These are phyloP conservation scores for Rhodotorula sp. DNA, from an alignment of 1,284 basidiomycete species.

Conservation along the genomic window DNA sequence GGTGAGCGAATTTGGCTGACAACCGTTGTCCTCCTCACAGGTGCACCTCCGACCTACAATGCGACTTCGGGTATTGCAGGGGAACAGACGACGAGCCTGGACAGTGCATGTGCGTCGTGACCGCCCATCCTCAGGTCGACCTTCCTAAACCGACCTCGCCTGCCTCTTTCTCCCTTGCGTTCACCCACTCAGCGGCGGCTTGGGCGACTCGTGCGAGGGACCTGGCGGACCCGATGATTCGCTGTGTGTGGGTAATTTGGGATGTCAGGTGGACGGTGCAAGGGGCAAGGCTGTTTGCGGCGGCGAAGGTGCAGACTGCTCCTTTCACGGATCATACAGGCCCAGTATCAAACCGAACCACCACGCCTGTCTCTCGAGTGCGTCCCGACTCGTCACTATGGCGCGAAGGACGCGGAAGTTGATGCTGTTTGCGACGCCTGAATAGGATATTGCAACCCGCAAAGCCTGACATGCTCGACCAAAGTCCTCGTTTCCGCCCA, in stretches of 20 bases:
- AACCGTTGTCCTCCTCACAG: not conserved
- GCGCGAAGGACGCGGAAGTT: rapidly evolving
- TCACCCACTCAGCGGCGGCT: conserved; percentile 20
- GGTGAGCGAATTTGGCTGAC: not conserved
- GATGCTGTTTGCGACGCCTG: not conserved
- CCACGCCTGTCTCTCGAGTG: conserved; percentile 25
- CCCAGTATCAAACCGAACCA: conserved; percentile 23
- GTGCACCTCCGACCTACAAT: conserved; percentile 19
- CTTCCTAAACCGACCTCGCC: not conserved
- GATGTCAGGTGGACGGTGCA: conserved; percentile 12
- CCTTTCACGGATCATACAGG: conserved; percentile 21
- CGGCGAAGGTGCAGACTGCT: conserved; percentile 29
- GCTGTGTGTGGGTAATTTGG: conserved; percentile 28
- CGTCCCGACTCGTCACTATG: not conserved
- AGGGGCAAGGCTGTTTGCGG: conserved; percentile 25
- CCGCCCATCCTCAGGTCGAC: no score
- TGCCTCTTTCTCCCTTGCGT: no score
- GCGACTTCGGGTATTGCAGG: conserved; percentile 25
- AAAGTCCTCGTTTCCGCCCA: not conserved
- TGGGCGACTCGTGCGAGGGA: conserved; percentile 31
- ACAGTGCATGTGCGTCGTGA: conserved; percentile 18
- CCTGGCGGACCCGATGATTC: conserved; percentile 31
- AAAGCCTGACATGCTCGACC: conserved; percentile 14
- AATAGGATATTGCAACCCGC: conserved; percentile 7
- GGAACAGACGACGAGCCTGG: not conserved